Percentiles rank a stretch among this genome's conserved stretches.
These are phyloP conservation scores for Phallus indusiatus DNA, from an alignment of 768 basidiomycete genomes.

Conservation along the genomic window DNA sequence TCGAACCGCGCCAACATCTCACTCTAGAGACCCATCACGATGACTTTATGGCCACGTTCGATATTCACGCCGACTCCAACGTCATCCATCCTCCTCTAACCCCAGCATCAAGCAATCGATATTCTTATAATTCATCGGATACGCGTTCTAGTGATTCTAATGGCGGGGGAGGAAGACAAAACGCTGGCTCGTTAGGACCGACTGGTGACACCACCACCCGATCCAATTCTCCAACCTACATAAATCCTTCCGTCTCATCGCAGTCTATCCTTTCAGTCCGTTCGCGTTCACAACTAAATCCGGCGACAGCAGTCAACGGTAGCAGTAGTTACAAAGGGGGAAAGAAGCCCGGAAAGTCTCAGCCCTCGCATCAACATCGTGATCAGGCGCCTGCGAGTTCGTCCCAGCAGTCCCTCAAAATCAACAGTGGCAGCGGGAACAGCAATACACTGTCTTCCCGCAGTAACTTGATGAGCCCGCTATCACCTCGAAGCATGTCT, in stretches of 20 bases:
- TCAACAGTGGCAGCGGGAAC: not conserved
- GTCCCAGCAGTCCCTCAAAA: slow-evolving; percentile 39
- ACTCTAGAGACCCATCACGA: slow-evolving; percentile 9
- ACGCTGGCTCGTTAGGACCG: not conserved
- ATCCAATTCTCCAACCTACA: slow-evolving; percentile 10
- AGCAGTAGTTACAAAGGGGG: slow-evolving; percentile 24
- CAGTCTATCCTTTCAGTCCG: slow-evolving; percentile 12
- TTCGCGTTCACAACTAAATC: slow-evolving; percentile 11
- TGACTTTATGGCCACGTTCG: slow-evolving; percentile 6
- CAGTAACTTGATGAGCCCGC: slow-evolving; percentile 35
- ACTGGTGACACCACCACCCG: slow-evolving; percentile 20
- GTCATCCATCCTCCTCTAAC: slow-evolving; percentile 40
- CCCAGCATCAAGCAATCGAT: slow-evolving; percentile 52
- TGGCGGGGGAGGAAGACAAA: not conserved
- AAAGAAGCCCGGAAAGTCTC: slow-evolving; percentile 22
- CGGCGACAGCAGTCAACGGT: slow-evolving; percentile 9
- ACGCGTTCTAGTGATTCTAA: slow-evolving; percentile 64
- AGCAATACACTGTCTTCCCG: slow-evolving; percentile 20
- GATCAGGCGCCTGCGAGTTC: slow-evolving; percentile 20
- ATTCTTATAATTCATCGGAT: slow-evolving; percentile 71
- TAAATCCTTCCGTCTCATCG: slow-evolving; percentile 18
- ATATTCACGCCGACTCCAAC: slow-evolving; percentile 14
- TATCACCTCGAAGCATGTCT: slow-evolving; percentile 60
- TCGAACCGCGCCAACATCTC: slow-evolving; percentile 1
- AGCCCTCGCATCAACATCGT: slow-evolving; percentile 21